Evolutionary conservation across 2,329 filamentous ascomycete species (phyloP), one percentile per base, ranked within the genome.

Genomic region (Mollisia scopiformis): DNA sequence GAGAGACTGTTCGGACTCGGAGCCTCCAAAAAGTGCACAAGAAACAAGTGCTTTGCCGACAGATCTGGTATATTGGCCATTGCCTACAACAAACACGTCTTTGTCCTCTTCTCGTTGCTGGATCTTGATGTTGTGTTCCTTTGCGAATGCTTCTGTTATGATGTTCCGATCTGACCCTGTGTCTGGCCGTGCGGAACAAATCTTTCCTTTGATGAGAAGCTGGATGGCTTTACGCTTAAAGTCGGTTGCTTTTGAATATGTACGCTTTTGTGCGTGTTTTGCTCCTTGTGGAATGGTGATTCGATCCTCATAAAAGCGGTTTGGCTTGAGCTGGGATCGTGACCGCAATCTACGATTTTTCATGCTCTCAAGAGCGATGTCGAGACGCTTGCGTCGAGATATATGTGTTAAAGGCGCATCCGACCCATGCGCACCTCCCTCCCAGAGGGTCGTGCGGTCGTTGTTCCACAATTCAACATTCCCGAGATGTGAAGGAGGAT

Each of bases 101-200:
- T 35, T 37, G 19, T 64, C 30, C 1, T 16, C 3, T 11, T 49
- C 19, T 1, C 30, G 11, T 23, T 30, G 43, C 3, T 47, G 51
- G 23, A 59, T 55, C 6, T 7, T 27, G 27, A 61, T 19, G 14
- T n/a, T n/a, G 31, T 58, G 41, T 5, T 62, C 52, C 11, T 54
- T 21, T 23, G 55, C 62, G 21, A 62, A 57, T 3, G 43, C 43
- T 21, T 51, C 39, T n/a, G 62, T 47, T 8, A 60, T 52, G 14
- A 58, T 56, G 30, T 60, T 54, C 47, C 46, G 19, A 27, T 58
- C 59, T 8, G 62, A 59, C 13, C 31, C 59, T 5, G 62, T 25
- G 28, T 64, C 62, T 7, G 59, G 62, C 2, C 62, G 59, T 5
- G 62, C 58, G 23, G 59, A 43, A 19, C 28, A 35, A 19, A 54